These are phyloP conservation scores for Agarophyton chilense DNA, from an alignment of 23 red algal species.

Conservation along the genomic window DNA sequence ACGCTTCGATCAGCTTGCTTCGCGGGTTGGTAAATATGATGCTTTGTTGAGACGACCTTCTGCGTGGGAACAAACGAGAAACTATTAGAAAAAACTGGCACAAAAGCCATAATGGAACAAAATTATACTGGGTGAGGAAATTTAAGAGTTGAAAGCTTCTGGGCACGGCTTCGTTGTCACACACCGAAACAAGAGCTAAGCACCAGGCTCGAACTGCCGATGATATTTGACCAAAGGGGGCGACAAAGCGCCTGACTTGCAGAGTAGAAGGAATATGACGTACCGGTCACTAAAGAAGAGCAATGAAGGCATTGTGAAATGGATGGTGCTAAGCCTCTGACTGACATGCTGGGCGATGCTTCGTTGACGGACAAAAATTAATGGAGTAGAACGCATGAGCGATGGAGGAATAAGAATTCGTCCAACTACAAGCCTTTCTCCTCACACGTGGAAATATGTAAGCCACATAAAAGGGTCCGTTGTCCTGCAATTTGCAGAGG, in stretches of 20 bases:
- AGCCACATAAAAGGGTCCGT: not conserved
- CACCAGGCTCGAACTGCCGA: too few species aligned
- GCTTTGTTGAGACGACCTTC: not conserved
- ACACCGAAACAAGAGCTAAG: too few species aligned
- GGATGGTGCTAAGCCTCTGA: not conserved
- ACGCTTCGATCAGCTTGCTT: not conserved
- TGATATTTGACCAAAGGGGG: too few species aligned
- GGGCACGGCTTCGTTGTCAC: too few species aligned
- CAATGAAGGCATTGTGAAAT: not conserved
- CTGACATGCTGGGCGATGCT: not conserved
- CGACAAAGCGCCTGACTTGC: too few species aligned
- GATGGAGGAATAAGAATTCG: not conserved
- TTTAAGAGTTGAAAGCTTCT: too few species aligned
- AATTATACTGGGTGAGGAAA: not conserved
- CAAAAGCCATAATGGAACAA: conserved; percentile 33
- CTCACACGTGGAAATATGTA: not conserved
- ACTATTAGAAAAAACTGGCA: not conserved
- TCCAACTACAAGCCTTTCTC: not conserved
- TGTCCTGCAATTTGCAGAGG: too few species aligned
- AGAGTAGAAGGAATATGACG: too few species aligned
- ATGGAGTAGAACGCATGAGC: not conserved
- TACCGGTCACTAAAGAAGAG: too few species aligned
- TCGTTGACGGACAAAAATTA: not conserved
- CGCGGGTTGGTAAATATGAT: not conserved
- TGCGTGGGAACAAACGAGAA: conserved; percentile 11